A percentile compares a stretch with the other conserved stretches of the same genome.
phyloP scores from a whole-genome alignment of 495 filamentous ascomycete genomes.

The Aspergillus funiculosus region DNA sequence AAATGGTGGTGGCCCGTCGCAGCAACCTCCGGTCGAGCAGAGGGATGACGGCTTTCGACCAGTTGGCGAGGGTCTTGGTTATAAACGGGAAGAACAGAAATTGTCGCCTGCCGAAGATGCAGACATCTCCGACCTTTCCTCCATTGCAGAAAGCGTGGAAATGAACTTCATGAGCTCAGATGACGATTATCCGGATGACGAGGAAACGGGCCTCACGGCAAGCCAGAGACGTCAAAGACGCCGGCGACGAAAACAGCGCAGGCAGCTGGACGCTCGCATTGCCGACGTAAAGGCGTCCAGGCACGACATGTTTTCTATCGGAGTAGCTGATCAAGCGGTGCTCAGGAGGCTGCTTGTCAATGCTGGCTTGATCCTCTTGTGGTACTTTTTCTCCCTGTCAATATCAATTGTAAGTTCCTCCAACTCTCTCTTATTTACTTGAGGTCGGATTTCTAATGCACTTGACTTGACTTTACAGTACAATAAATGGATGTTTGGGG shows the following conservation, averaged over 20 bases:
- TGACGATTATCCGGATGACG: conserved; percentile 77
- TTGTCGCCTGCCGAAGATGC: conserved; percentile 35
- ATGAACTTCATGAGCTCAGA: conserved; percentile 54
- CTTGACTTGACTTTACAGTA: conserved; percentile 55
- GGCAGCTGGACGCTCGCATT: conserved; percentile 68
- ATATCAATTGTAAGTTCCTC: conserved; percentile 77
- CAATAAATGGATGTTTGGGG: conserved; percentile 98
- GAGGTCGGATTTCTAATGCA: no score
- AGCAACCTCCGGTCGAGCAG: conserved; percentile 40
- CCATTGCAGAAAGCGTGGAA: conserved; percentile 50
- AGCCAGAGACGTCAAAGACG: conserved; percentile 62
- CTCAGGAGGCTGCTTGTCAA: conserved; percentile 65
- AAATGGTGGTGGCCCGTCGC: conserved; percentile 29
- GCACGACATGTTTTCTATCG: conserved; percentile 31
- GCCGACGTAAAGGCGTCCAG: conserved; percentile 44
- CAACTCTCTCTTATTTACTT: not conserved
- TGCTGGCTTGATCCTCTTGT: conserved; percentile 68
- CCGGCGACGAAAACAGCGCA: conserved; percentile 59
- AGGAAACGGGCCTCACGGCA: conserved; percentile 78
- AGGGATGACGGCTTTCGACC: conserved; percentile 37
- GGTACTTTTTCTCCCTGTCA: conserved; percentile 91
- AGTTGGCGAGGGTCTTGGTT: conserved; percentile 27
- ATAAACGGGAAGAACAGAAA: conserved; percentile 35
- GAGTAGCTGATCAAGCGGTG: conserved; percentile 59
- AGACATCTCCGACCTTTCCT: conserved; percentile 46